Base-by-base conservation (phyloP, 2,329 filamentous ascomycete genomes). In the Stemphylium lycopersici region DNA sequence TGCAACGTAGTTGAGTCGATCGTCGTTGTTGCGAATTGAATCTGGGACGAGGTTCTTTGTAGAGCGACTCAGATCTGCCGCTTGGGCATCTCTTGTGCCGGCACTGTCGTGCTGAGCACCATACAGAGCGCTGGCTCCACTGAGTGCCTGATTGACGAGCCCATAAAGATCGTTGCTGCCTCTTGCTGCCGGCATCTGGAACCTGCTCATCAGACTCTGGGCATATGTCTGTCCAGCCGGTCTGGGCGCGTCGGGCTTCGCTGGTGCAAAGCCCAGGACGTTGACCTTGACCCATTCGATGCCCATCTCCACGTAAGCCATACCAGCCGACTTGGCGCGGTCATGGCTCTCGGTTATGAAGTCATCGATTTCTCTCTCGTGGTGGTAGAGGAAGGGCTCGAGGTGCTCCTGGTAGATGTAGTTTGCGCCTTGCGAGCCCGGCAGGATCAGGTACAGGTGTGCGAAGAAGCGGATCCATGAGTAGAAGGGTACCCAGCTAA, bases 361-460 rank as follows among this genome's bases (percentile, higher is more conserved):
- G 58, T 91, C 86, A 71, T 99, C 95, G 76, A 99, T 98, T 62
- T 90, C 86, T 38, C 82, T 76, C 77, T 98, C 95, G 76, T 99
- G 93, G 57, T 92, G 84, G 68, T 87, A 82, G 44, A 99, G 87
- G 79, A 93, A 96, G 0, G 93, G 93, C 75, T 96, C 89, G 56
- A 98, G 82, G 75, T 95, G 87, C 58, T 87, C 83, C 70, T 92
- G 86, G 80, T 98, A 99, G 61, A 98, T 81, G 67, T 89, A 79
- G 57, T 90, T 89, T 52, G 93, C 92, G 74, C 95, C 95, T 74
- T 97, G 93, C n/a, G 91, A 95, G 76, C 96, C 93, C 0, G 93
- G 95, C n/a, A 96, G 86, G 69, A 98, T 92, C 58, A 99, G 90
- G 80, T 97, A 99, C 63, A 95, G 86, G 71, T 97, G 87, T 77